Base-by-base conservation (phyloP, 768 basidiomycete genomes). In the Leccinum ochraceum region DNA sequence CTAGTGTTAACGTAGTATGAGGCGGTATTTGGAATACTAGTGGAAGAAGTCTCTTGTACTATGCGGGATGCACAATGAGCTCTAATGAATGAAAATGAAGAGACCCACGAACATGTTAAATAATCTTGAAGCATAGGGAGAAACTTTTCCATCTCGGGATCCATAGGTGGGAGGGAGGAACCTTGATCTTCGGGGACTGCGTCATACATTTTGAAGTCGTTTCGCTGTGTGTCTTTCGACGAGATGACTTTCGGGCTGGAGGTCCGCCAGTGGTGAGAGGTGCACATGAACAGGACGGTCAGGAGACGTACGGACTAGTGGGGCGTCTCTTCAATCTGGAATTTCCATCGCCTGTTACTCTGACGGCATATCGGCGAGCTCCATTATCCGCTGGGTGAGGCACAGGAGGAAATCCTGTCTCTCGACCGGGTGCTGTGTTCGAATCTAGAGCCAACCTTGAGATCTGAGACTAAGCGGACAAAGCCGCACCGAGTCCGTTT, bases 101-200 rank as follows among this genome's bases (percentile, higher is more conserved):
- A 6, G 34, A 24, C 9, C 9, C 5, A 72, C 83, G 48, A 62
- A 90, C 91, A 61, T 75, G 86, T 55, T 86, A 79, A 37, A 72
- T 92, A 93, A 62, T 90, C 88, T 60, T 85, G 82, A n/a, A 93
- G 74, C 79, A 93, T 78, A 0, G 90, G 87, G 50, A 90, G 60
- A 67, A 93, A 92, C 57, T 89, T 90, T 57, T 87, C 90, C 78
- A 92, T 83, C 65, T 92, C 89, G 5, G 78, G 68, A 63, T 86
- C 87, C 6, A 78, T 59, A 37, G 72, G 67, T 11, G 74, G 72
- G 3, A 73, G 57, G 5, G 66, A 49, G 20, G 69, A 46, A 8
- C 71, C 72, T 46, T 74, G 71, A 10, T 75, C 64, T 42, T 81
- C 74, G 3, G 76, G 84, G 11, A 92, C 78, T 0, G 90, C 91